A percentile compares a stretch with the other conserved stretches of the same genome.
phyloP scores from a whole-genome alignment of 257 asterid genomes.

The Solanum piurae region DNA sequence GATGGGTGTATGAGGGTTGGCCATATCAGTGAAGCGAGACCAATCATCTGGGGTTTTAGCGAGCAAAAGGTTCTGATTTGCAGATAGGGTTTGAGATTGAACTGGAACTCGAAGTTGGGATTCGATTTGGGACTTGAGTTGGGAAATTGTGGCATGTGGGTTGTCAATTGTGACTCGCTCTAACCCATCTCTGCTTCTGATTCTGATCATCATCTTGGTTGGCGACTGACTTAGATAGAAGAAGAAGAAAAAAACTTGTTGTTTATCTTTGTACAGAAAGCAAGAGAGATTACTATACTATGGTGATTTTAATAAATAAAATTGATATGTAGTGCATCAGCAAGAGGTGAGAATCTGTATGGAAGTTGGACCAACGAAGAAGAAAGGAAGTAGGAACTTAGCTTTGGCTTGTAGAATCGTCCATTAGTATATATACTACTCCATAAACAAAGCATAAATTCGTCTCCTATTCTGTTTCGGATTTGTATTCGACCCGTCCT shows the following conservation, averaged over 20 bases:
- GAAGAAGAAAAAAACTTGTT: neutral
- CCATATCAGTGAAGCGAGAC: conserved; percentile 58
- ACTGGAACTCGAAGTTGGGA: conserved; percentile 74
- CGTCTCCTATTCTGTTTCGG: neutral
- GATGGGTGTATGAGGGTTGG: conserved; percentile 33
- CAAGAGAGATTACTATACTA: neutral
- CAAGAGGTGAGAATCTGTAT: neutral
- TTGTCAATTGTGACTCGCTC: conserved; percentile 79
- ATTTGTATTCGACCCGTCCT: neutral
- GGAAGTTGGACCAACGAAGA: neutral
- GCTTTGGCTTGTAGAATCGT: neutral
- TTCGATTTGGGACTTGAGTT: conserved; percentile 59
- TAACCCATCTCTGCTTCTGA: conserved; percentile 95
- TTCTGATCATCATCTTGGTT: conserved; percentile 78
- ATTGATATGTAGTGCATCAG: neutral
- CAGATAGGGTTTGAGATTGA: conserved; percentile 69
- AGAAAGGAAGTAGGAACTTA: neutral
- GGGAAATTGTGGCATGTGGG: conserved; percentile 50
- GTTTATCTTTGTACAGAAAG: neutral
- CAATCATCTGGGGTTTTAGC: conserved; percentile 60
- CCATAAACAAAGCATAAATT: neutral
- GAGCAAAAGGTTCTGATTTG: conserved; percentile 72
- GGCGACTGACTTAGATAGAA: neutral
- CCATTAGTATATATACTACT: too few relatives aligned
- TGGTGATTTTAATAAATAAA: neutral